Evolutionary conservation across 2,329 filamentous ascomycete genomes (phyloP), one percentile per base, ranked within the genome.

Genomic region (Phaeosphaeria sp.): DNA sequence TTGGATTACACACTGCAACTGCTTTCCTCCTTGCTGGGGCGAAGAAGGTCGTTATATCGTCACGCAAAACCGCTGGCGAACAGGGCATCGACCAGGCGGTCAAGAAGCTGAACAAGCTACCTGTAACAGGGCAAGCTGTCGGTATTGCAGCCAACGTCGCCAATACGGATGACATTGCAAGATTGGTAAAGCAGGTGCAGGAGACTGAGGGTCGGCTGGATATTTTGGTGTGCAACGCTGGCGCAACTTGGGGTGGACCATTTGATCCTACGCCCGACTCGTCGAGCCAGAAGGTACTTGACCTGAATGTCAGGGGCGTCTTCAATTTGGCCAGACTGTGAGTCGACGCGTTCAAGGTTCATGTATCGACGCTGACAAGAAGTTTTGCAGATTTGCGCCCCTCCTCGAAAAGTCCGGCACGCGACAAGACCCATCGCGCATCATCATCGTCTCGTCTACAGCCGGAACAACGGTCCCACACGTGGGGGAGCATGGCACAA

Each of bases 11-110:
- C 42, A 69, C 76, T 8, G 77, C 77, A 6, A 77, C 75, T 2
- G 77, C 73, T 0, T 77, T 80, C 46, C 72, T 79, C 7, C 70
- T 76, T 25, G 77, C 77, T 13, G 77, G 78, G 11, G 76, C 75
- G n/a, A 71, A 67, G 27, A 77, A 68, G 42, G 77, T 80, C 51
- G 69, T 78, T 58, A 72, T 79, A 30, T 76, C 73, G 0, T 74
- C 78, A 3, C 72, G 77, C 15, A 79, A 77, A 59, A 72, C 72
- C 22, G 69, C 68, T 22, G 79, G 77, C 20, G 62, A 64, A 18
- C 69, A 77, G 44, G 76, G 76, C 50, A 77, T 78, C 40, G 68
- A 78, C 47, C 74, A 76, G 55, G 77, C 76, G 3, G 71, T 78
- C 13, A 67, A 75, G 44, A 74, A 72, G 54, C 70, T 79, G 17